Percentiles rank a stretch among this genome's conserved stretches.
Evolutionary conservation across 2,329 filamentous ascomycete genomes (phyloP).

Genomic region (Trichoderma atrobrunneum): DNA sequence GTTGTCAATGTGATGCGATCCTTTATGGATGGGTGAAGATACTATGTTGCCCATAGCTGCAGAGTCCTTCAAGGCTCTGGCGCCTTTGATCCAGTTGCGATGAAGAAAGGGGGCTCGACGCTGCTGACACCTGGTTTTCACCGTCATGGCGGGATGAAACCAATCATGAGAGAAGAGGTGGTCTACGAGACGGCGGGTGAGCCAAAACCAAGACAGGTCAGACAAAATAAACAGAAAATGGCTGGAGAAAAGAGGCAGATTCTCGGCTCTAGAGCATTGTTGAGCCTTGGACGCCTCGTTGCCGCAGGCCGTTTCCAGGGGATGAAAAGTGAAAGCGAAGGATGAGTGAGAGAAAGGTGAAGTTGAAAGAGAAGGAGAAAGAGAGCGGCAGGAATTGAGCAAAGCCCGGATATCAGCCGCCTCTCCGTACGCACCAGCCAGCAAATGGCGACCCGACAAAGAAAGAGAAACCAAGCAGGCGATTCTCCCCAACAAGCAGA

Average conservation of each 20-base stretch:
- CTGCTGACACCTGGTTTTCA: constrained; percentile 41
- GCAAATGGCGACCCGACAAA: background rate
- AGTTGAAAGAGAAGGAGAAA: background rate
- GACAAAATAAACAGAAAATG: background rate
- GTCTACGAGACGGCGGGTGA: constrained; percentile 22
- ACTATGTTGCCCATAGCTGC: constrained; percentile 45
- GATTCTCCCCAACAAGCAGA: background rate
- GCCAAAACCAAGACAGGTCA: background rate
- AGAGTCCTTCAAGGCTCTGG: constrained; percentile 42
- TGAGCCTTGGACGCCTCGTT: constrained; percentile 6
- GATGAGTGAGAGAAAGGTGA: background rate
- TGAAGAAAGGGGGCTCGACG: constrained; percentile 54
- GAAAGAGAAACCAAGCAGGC: background rate
- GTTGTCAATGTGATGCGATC: constrained; percentile 35
- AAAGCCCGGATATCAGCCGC: background rate
- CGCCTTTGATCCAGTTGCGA: constrained; percentile 50
- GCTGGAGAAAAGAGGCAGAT: background rate
- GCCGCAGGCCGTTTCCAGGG: background rate
- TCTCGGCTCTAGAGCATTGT: constrained; percentile 5
- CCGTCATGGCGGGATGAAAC: constrained; percentile 46
- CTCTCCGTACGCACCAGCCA: background rate
- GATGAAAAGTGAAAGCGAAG: background rate
- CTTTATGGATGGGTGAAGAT: constrained; percentile 38
- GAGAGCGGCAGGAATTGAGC: background rate
- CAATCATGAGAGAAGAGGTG: constrained; percentile 21